Base-by-base conservation (phyloP, 2,329 filamentous ascomycete genomes). In the Cryphonectria japonica region DNA sequence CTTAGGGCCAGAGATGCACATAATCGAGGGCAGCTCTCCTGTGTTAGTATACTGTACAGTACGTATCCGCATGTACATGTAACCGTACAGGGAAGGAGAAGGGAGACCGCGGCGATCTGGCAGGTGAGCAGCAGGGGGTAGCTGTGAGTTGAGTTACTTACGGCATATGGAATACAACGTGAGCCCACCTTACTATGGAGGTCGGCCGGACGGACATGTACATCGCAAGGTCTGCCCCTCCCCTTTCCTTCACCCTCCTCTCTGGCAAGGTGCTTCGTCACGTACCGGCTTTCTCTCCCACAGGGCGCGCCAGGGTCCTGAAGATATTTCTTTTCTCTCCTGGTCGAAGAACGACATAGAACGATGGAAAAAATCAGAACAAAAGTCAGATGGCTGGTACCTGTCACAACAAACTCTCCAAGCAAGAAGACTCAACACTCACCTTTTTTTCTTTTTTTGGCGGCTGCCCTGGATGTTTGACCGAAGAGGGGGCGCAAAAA, bases 11-110 rank as follows among this genome's bases (percentile, higher is more conserved):
- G 76, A 78, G 77, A 76, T 78, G 76, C 76, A 78, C 76, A 78
- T 76, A 75, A 76, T 78, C 77, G 76, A 77, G 78, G 76, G 77
- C 78, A 77, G 79, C 79, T 82, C 52, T 60, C 43, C 22, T 16
- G 46, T n/a, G 16, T 16, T 9, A n/a, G 69, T 71, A 63, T 67
- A 70, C 69, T 69, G 69, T 71, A 67, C 71, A 54, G 71, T 72
- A 72, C 69, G 69, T 71, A 72, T 67, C 62, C 57, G 39, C 16
- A 73, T 59, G 80, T 80, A 81, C 79, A 82, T 80, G 81, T 80
- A 80, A 80, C 83, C 83, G 78, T 80, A 83, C 82, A 83, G 80
- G 83, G 83, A 85, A 85, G 84, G 83, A 84, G 83, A 81, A 79
- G 77, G 61, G 76, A 78, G 77, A 75, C 73, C 74, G 78, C 76